phyloP scores from a whole-genome alignment of 345 rosid species.

The Cochlearia excelsa region DNA sequence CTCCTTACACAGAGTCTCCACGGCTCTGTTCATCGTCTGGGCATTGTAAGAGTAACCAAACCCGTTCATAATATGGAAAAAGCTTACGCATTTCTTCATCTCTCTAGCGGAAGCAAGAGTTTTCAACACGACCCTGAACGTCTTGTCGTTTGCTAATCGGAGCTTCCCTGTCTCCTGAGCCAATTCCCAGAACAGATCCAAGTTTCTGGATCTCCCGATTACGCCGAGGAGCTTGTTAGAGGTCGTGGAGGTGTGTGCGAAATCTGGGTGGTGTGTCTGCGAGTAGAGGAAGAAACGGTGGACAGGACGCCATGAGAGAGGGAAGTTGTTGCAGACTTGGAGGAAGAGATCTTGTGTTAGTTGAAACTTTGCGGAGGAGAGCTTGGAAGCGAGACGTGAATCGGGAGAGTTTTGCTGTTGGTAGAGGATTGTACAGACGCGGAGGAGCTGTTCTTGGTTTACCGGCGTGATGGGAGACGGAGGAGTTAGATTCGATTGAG shows the following conservation, averaged over 20 bases:
- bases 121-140: constrained; percentile 53
- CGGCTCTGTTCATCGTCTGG: constrained; percentile 53
- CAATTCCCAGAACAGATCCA: constrained; percentile 66
- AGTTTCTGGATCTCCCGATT: constrained; percentile 61
- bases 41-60: constrained; percentile 51
- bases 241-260: constrained; percentile 50
- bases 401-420: constrained; percentile 72
- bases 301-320: constrained; percentile 79
- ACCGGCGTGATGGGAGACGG: constrained; percentile 31
- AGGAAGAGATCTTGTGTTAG: constrained; percentile 75
- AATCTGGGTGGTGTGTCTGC: constrained; percentile 36
- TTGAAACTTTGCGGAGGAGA: constrained; percentile 42
- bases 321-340: constrained; percentile 81
- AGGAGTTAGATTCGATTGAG: constrained; percentile 22
- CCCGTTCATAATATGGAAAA: constrained; percentile 64
- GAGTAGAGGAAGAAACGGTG: constrained; percentile 68
- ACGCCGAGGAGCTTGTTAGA: constrained; percentile 67
- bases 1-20: constrained; percentile 52
- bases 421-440: constrained; percentile 74
- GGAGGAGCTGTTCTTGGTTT: constrained; percentile 55
- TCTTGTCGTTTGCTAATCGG: constrained; percentile 60
- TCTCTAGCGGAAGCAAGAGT: constrained; percentile 65
- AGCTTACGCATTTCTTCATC: constrained; percentile 62
- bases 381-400: constrained; percentile 56
- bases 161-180: constrained; percentile 47